These are phyloP conservation scores for Tetrahymena malaccensis DNA, from an alignment of 73 alveolate species.

Conservation along the genomic window DNA sequence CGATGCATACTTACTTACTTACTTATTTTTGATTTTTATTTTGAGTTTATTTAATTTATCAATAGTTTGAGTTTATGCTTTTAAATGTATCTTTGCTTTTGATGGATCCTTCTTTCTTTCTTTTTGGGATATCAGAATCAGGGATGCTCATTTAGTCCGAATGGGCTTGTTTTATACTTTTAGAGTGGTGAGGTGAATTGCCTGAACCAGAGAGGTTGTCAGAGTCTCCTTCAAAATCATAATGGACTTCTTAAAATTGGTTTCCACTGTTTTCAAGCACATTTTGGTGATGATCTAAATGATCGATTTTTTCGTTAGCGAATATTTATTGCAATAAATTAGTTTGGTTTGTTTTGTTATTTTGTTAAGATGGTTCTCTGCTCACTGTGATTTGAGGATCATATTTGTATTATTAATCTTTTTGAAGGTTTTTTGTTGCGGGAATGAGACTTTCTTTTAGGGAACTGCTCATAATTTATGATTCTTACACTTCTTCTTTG, in stretches of 20 bases:
- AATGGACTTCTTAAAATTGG: background rate
- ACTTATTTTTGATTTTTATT: background rate
- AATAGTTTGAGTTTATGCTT: background rate
- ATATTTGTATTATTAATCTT: background rate
- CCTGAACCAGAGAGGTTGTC: background rate
- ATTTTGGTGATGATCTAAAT: background rate
- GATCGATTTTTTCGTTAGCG: background rate
- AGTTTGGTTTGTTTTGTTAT: background rate
- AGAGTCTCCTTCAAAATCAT: background rate
- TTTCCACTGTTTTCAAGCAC: background rate
- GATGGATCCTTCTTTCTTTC: background rate
- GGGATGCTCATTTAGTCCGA: background rate
- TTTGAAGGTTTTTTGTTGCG: background rate
- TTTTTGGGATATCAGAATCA: background rate
- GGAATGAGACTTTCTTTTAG: background rate
- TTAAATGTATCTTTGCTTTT: background rate
- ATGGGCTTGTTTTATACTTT: background rate
- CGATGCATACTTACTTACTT: background rate
- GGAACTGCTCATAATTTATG: background rate
- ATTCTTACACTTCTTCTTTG: background rate
- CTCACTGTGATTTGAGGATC: background rate
- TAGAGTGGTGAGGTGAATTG: background rate
- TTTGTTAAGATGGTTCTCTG: background rate
- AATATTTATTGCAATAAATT: too few relatives aligned
- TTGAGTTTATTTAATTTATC: background rate